Conservation (phyloP, 148 eudicot genomes). For the Oxyria digyna region DNA sequence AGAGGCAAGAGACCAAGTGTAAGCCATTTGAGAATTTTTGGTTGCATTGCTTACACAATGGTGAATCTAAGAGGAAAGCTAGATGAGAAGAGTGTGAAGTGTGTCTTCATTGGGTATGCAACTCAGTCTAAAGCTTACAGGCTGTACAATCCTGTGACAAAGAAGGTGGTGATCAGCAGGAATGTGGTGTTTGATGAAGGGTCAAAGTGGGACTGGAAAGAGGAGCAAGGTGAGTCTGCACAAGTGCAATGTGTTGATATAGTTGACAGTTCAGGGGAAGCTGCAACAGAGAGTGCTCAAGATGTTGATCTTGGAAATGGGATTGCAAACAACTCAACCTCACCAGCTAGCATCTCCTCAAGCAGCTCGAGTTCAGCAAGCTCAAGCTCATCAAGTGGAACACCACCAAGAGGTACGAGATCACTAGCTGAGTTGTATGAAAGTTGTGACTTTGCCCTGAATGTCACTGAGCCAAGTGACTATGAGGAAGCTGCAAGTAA, state of each 20-base stretch:
- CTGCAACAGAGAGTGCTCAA: too few relatives aligned
- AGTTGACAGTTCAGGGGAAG: too few relatives aligned
- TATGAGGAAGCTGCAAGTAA: not conserved
- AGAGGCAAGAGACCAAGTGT: slow-evolving; percentile 1
- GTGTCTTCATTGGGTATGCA: not conserved
- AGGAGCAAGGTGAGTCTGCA: too few relatives aligned
- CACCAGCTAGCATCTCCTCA: too few relatives aligned
- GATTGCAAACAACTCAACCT: too few relatives aligned
- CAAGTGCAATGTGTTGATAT: too few relatives aligned
- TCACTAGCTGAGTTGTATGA: not conserved
- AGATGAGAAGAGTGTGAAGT: not conserved
- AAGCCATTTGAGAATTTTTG: not conserved
- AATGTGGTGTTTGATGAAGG: too few relatives aligned
- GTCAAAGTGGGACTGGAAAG: too few relatives aligned
- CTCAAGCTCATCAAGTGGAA: not conserved
- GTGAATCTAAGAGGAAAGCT: not conserved
- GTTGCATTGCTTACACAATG: not conserved
- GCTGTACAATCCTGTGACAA: not conserved
- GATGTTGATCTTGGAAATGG: too few relatives aligned
- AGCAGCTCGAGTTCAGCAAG: too few relatives aligned
- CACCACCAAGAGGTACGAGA: not conserved
- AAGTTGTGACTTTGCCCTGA: not conserved
- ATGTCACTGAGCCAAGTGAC: too few relatives aligned
- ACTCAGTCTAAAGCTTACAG: not conserved
- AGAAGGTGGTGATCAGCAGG: not conserved